Percentiles rank a stretch among this genome's conserved stretches.
Evolutionary conservation across 2,329 filamentous ascomycete genomes (phyloP).

Genomic region (Thelonectria olida): DNA sequence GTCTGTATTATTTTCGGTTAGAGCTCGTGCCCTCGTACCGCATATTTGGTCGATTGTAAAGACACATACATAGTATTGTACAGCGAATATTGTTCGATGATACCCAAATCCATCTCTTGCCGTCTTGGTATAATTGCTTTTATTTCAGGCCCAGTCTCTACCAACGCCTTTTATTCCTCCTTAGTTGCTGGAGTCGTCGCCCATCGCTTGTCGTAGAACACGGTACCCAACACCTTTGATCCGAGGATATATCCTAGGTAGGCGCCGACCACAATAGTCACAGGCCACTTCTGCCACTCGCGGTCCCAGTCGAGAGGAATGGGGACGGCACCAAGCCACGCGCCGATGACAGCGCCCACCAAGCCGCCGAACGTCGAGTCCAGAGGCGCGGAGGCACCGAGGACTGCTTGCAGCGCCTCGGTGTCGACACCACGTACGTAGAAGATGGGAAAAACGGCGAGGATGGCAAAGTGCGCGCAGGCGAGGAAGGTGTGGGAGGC

Average conservation of each 20-base stretch:
- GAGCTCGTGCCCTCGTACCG: background rate
- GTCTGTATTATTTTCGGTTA: slow-evolving; percentile 1
- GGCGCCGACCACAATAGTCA: slow-evolving; percentile 85
- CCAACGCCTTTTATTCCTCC: slow-evolving; percentile 38
- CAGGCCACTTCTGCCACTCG: slow-evolving; percentile 98
- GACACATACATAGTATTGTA: slow-evolving; percentile 1
- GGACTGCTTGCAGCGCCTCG: slow-evolving; percentile 74
- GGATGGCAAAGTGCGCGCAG: slow-evolving; percentile 81
- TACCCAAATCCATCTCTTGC: background rate
- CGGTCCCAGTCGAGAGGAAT: slow-evolving; percentile 98
- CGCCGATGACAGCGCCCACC: slow-evolving; percentile 80
- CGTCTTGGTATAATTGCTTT: background rate
- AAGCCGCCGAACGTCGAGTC: slow-evolving; percentile 87
- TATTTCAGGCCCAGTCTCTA: background rate
- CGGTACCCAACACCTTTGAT: slow-evolving; percentile 65
- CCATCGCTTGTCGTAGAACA: slow-evolving; percentile 58
- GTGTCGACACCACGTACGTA: slow-evolving; percentile 85
- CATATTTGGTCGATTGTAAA: background rate
- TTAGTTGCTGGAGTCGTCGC: slow-evolving; percentile 32
- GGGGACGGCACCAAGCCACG: slow-evolving; percentile 93
- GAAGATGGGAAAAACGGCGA: slow-evolving; percentile 81
- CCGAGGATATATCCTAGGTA: slow-evolving; percentile 83
- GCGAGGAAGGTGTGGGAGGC: slow-evolving; percentile 80
- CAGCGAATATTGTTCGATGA: background rate
- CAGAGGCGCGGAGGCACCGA: slow-evolving; percentile 73